phyloP scores from a whole-genome alignment of 768 basidiomycete genomes.

The Termitomyces eurrhizus region DNA sequence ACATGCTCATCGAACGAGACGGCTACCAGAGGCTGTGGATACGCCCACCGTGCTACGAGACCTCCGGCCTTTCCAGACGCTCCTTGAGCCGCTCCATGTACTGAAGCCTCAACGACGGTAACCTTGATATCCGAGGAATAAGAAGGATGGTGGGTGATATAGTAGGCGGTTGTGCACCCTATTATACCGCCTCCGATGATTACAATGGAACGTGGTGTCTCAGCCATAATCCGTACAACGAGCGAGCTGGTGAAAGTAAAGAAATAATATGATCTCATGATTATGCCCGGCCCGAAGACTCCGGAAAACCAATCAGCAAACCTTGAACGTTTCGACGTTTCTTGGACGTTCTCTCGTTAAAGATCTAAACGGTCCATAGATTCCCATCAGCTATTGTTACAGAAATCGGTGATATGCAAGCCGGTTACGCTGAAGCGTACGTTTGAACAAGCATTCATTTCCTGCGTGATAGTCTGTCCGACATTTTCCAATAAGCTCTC shows the following conservation, averaged over 20 bases:
- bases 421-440: neutral
- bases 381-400: neutral
- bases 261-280: neutral
- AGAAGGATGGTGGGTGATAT: slow-evolving; percentile 56
- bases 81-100: slow-evolving; percentile 65
- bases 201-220: slow-evolving; percentile 43
- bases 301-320: neutral
- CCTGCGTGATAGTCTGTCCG: neutral
- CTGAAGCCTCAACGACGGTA: slow-evolving; percentile 71
- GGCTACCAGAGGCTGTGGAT: slow-evolving; percentile 62
- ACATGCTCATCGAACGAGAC: slow-evolving; percentile 76
- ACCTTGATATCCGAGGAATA: slow-evolving; percentile 39
- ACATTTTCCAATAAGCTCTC: neutral
- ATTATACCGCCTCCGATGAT: slow-evolving; percentile 88
- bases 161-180: slow-evolving; percentile 81
- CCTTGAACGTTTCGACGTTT: neutral
- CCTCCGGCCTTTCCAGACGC: slow-evolving; percentile 85
- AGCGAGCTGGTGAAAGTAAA: neutral
- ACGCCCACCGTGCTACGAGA: slow-evolving; percentile 84
- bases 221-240: slow-evolving; percentile 1
- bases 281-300: neutral
- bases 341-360: no score
- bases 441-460: neutral
- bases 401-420: neutral
- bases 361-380: neutral